Conservation (phyloP, 345 rosid species). For the Rhodomyrtus tomentosa region DNA sequence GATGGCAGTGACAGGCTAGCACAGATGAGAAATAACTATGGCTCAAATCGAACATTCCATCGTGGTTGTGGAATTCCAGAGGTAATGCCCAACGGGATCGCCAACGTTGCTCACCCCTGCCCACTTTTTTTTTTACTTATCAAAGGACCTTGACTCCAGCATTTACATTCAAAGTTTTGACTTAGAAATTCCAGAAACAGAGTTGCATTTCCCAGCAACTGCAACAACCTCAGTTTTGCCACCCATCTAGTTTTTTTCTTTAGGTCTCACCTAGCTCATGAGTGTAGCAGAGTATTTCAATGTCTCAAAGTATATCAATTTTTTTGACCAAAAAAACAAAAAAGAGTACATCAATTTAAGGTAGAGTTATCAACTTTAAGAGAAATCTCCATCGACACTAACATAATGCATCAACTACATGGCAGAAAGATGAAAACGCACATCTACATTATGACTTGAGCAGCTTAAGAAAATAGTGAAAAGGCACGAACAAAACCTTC, state of each 20-base stretch:
- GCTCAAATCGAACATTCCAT: neutral
- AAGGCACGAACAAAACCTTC: constrained; percentile 40
- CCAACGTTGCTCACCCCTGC: neutral
- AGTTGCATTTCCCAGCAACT: neutral
- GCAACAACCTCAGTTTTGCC: neutral
- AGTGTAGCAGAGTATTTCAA: neutral
- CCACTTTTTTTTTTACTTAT: neutral
- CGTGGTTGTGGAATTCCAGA: neutral
- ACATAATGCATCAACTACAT: neutral
- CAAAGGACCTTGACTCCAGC: neutral
- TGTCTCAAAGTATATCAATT: neutral
- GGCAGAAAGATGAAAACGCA: neutral
- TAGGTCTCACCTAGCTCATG: neutral
- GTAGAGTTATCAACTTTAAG: neutral
- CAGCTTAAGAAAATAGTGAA: neutral
- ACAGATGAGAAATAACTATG: neutral
- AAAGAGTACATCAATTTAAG: neutral
- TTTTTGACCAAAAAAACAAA: no score
- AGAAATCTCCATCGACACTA: neutral
- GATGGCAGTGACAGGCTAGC: neutral
- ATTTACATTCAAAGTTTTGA: neutral
- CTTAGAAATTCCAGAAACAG: neutral
- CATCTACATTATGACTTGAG: neutral
- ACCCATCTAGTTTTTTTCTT: neutral
- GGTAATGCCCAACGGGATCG: neutral